Evolutionary conservation across 2,329 filamentous ascomycete species (phyloP).

Genomic region (Cladosporium sp.): DNA sequence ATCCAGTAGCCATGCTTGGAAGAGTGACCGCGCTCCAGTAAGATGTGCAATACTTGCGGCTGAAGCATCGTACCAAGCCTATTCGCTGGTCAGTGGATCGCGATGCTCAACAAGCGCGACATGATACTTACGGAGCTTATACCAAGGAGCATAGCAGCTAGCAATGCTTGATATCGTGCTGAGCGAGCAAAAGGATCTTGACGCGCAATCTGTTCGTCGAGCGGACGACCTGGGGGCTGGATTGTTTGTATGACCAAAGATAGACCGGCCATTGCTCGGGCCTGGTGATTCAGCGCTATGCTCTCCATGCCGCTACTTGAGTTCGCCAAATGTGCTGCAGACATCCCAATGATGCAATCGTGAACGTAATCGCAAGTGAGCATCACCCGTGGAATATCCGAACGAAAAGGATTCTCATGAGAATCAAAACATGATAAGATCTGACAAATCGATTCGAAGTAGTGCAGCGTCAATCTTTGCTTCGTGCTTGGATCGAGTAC

Average conservation of each 20-base stretch:
- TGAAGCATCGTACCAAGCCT: slow-evolving; percentile 15
- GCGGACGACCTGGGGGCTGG: neutral
- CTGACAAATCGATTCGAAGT: neutral
- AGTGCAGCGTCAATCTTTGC: neutral
- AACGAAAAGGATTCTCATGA: neutral
- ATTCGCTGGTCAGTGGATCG: neutral
- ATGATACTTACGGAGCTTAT: neutral
- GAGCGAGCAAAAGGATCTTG: neutral
- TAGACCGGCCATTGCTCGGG: neutral
- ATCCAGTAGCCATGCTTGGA: slow-evolving; percentile 13
- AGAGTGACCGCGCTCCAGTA: slow-evolving; percentile 13
- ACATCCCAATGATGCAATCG: neutral
- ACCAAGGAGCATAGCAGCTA: neutral
- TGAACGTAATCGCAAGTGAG: neutral
- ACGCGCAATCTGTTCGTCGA: neutral
- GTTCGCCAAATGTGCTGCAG: neutral
- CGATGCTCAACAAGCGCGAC: neutral
- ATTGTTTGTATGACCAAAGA: neutral
- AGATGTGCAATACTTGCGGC: slow-evolving; percentile 13
- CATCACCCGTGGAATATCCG: neutral
- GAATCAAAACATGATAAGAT: neutral
- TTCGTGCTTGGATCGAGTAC: neutral
- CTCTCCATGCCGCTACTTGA: neutral
- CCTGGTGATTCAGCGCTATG: neutral
- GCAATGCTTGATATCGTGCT: neutral